Percentiles rank a stretch among this genome's conserved stretches.
phyloP scores from a whole-genome alignment of 169 alveolate species.

The Plasmodium coatneyi region DNA sequence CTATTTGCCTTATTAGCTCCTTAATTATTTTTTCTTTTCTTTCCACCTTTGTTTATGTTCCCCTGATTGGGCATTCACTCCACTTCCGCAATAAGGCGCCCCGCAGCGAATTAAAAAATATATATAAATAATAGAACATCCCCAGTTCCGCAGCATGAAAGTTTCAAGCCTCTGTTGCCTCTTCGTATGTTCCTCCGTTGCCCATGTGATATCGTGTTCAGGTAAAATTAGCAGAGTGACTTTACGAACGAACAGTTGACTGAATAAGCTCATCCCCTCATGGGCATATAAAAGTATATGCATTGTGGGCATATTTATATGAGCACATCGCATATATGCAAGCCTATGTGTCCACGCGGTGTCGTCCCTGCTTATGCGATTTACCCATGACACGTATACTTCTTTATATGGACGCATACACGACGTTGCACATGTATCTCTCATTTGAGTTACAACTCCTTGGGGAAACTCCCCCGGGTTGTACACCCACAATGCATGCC shows the following conservation, averaged over 20 bases:
- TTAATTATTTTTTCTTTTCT: not conserved
- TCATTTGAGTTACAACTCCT: not conserved
- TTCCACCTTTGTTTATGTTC: not conserved
- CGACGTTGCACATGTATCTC: not conserved
- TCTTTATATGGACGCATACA: not conserved
- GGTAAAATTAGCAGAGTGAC: not conserved
- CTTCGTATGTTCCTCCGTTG: constrained; percentile 9
- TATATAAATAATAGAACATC: not conserved
- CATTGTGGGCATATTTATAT: not conserved
- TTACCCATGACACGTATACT: not conserved
- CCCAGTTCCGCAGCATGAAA: constrained; percentile 9
- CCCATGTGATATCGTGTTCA: not conserved
- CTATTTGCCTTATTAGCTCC: not conserved
- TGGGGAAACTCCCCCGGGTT: not conserved
- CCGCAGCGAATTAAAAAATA: not conserved
- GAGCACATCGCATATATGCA: not conserved
- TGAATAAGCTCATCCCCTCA: not conserved
- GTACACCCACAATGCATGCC: not conserved
- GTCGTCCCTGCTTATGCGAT: not conserved
- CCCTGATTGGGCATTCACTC: not conserved
- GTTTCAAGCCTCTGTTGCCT: not conserved
- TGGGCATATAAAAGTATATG: not conserved
- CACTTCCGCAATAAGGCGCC: not conserved
- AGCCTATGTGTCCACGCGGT: too few species aligned
- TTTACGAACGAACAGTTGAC: not conserved